Conservation (phyloP, 306 rosid genomes). For the Ammopiptanthus mongolicus region DNA sequence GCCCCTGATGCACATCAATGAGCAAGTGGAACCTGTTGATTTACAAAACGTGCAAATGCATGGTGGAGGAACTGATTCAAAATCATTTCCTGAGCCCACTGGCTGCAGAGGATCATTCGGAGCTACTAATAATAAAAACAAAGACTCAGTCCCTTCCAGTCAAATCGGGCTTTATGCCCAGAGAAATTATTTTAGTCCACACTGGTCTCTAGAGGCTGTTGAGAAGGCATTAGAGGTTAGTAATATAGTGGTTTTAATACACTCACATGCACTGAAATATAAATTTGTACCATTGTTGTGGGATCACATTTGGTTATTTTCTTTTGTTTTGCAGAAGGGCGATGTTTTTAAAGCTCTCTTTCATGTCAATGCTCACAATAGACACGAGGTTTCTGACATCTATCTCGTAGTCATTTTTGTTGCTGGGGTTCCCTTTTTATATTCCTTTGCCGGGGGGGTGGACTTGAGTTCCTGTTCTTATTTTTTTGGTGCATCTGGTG, state of each 20-base stretch:
- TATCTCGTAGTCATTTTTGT: neutral
- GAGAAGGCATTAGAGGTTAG: slow-evolving; percentile 68
- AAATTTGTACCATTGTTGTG: neutral
- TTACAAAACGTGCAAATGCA: slow-evolving; percentile 15
- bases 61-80: slow-evolving; percentile 26
- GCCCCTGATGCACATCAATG: slow-evolving; percentile 44
- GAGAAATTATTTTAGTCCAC: slow-evolving; percentile 48
- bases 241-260: neutral
- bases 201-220: slow-evolving; percentile 64
- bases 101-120: slow-evolving; percentile 26
- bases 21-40: slow-evolving; percentile 19
- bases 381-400: slow-evolving; percentile 56
- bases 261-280: neutral
- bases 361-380: slow-evolving; percentile 78
- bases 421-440: neutral
- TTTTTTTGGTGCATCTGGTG: neutral
- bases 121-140: slow-evolving; percentile 22
- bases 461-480: neutral
- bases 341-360: slow-evolving; percentile 65
- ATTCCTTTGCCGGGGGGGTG: too few species aligned
- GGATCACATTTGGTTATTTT: slow-evolving; percentile 5
- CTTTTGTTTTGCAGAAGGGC: slow-evolving; percentile 59
- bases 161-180: slow-evolving; percentile 23
- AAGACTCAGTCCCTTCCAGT: slow-evolving; percentile 27
- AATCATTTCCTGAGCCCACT: slow-evolving; percentile 27